These are phyloP conservation scores for Nannochloris sp. DNA, from an alignment of 139 green algal species.

Conservation along the genomic window DNA sequence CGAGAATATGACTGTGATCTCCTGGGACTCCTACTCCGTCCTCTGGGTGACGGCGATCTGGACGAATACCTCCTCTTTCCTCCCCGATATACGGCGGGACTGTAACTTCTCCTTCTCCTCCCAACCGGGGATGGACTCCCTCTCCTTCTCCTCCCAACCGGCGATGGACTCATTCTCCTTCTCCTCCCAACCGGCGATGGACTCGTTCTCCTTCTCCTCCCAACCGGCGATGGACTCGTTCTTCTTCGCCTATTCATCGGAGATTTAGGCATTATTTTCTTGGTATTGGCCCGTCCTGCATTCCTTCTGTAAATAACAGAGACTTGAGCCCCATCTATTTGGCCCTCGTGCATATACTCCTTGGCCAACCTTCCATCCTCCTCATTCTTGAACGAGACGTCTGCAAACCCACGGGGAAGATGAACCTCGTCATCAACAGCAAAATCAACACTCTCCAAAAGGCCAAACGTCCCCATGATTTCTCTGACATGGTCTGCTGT, in stretches of 20 bases:
- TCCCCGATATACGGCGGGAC: neutral
- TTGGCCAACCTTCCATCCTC: slow-evolving; percentile 59
- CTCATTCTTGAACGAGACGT: slow-evolving; percentile 58
- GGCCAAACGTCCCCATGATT: slow-evolving; percentile 71
- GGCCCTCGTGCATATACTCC: slow-evolving; percentile 77
- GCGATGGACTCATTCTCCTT: too few relatives aligned
- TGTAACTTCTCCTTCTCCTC: neutral
- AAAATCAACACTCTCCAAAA: slow-evolving; percentile 50
- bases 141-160: neutral
- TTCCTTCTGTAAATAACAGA: slow-evolving; percentile 11
- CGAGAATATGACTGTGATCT: neutral
- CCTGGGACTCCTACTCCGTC: neutral
- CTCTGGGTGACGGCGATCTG: neutral
- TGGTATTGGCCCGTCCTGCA: neutral
- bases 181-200: neutral
- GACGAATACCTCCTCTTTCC: neutral
- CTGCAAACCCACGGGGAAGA: slow-evolving; percentile 69
- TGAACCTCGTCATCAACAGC: slow-evolving; percentile 48
- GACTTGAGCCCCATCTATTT: slow-evolving; percentile 73
- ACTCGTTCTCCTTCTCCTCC: too few relatives aligned
- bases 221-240: too few relatives aligned
- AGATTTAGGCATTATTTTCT: neutral
- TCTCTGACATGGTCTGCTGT: slow-evolving; percentile 63
- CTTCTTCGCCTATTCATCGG: too few relatives aligned
- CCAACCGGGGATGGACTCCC: neutral